Conservation (phyloP, 352 stramenopile species). For the Elongisporangium anandrum region DNA sequence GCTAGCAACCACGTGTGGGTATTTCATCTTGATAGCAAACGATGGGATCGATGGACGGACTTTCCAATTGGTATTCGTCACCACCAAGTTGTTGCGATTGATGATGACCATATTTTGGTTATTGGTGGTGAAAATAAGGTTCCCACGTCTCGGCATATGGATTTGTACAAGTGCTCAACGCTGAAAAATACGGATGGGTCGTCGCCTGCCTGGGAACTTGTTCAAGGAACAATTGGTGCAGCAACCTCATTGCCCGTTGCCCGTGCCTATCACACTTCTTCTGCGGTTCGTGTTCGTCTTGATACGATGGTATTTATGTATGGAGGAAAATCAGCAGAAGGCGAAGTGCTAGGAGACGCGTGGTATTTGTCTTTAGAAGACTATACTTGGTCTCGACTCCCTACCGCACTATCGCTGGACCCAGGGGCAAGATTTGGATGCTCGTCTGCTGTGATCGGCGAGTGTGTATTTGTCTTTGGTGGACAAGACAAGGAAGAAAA, state of each 20-base stretch:
- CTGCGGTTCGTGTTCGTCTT: slow-evolving; percentile 63
- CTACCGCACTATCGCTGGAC: slow-evolving; percentile 69
- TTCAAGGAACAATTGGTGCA: slow-evolving; percentile 63
- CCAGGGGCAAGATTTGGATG: slow-evolving; percentile 69
- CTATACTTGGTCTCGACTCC: slow-evolving; percentile 73
- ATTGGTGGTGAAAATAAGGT: slow-evolving; percentile 73
- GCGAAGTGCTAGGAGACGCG: slow-evolving; percentile 67
- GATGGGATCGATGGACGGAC: slow-evolving; percentile 75
- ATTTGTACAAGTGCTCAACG: slow-evolving; percentile 78
- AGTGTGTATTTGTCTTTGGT: slow-evolving; percentile 83
- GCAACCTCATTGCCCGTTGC: slow-evolving; percentile 55
- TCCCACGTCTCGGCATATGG: slow-evolving; percentile 75
- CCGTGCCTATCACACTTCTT: slow-evolving; percentile 66
- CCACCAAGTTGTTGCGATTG: slow-evolving; percentile 71
- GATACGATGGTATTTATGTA: slow-evolving; percentile 84
- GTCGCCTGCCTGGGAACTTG: slow-evolving; percentile 65
- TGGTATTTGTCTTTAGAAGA: slow-evolving; percentile 85
- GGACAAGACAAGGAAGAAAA: slow-evolving; percentile 79
- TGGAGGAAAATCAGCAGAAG: slow-evolving; percentile 66
- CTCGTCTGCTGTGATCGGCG: slow-evolving; percentile 63
- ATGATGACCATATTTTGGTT: slow-evolving; percentile 75
- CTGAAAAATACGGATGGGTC: slow-evolving; percentile 53
- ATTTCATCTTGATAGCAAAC: slow-evolving; percentile 42
- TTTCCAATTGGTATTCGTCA: slow-evolving; percentile 78
- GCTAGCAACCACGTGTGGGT: slow-evolving; percentile 66